Base-by-base conservation (phyloP, 495 filamentous ascomycete species). In the Podospora appendiculata region DNA sequence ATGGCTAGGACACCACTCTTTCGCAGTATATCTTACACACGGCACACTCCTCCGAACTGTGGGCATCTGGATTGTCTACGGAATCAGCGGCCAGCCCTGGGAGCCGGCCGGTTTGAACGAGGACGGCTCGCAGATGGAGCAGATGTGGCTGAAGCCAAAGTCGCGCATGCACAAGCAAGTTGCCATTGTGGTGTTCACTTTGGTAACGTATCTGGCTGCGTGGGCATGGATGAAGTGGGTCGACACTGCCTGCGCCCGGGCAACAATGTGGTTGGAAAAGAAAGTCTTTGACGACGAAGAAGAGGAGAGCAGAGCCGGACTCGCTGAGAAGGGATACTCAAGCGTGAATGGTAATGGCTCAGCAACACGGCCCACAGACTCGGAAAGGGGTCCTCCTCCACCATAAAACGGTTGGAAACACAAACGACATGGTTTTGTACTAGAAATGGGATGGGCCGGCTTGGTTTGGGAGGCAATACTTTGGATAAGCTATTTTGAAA, bases 1-100 rank as follows among this genome's bases (percentile, higher is more conserved):
- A 52, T 85, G 81, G 82, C 69, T 85, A 16, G 83, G 83, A 13
- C 79, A 80, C 57, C 78, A 84, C 62, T 80, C 76, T 40, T 87
- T 87, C 58, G 82, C 83, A 17, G 79, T 87, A 32, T 87, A 87
- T 56, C 76, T 87, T 5, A 68, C 79, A 6, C 83, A 87, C 69
- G 83, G 83, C 19, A 78, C 79, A 12, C 72, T 86, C 25, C 70
- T 87, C 36, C 75, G 83, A 32, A 77, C 75, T 5, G 63, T 87
- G 0, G 71, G 81, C 13, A 78, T 77, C 36, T 85, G 82, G 79
- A 75, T 85, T 62, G 73, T 81, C 4, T 86, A 82, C 53, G 80
- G 83, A 12, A 77, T 81, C 50, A 73, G 64, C 8, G 72, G 60
- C 71, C 78, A 45, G 69, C 76, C 67, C 6, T 68, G 63, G 63